Evolutionary conservation across 2,329 filamentous ascomycete genomes (phyloP), one percentile per base, ranked within the genome.

Genomic region (Aspergillus caelatus): DNA sequence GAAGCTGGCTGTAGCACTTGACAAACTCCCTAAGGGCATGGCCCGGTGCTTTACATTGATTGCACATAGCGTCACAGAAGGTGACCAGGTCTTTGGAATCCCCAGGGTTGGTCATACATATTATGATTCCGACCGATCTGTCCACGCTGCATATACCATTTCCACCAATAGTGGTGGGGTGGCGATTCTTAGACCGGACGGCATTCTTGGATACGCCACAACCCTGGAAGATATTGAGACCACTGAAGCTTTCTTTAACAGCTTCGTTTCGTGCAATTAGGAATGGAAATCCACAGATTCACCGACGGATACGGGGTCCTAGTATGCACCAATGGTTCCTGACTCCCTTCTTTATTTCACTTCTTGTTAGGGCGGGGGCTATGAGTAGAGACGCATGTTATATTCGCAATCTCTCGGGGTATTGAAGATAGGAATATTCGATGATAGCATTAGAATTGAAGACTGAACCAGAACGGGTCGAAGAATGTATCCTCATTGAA

Each of bases 61-160:
- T n/a, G 54, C 53, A 3, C 54, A 60, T 9, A 53, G 45, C 11
- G 26, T 57, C 3, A 26, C 34, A 0, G 34, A 36, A 36, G 52
- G 12, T 16, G 34, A 36, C 34, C 52, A 57, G 23, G 55, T 57
- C 10, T 61, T 63, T 14, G 32, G 30, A 30, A 55, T 53, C 12
- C 41, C 61, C 1, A 60, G 10, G 12, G 39, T 63, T 12, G 63
- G 63, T 9, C 19, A 58, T 14, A 2, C 46, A 9, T 61, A 60
- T 34, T 65, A 57, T 57, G 63, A 65, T 19, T 41, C 39, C 19
- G 58, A 65, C 7, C 36, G 62, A 10, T 54, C 48, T 6, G 61
- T 61, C 6, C 63, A 65, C 56, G n/a, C 43, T 30, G 53, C 39
- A 12, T 65, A 65, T 48, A 50, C 28, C 2, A 52, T 61, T 26